A percentile compares a stretch with the other conserved stretches of the same genome.
Evolutionary conservation across 306 rosid species (phyloP).

Genomic region (Heteromeles arbutifolia): DNA sequence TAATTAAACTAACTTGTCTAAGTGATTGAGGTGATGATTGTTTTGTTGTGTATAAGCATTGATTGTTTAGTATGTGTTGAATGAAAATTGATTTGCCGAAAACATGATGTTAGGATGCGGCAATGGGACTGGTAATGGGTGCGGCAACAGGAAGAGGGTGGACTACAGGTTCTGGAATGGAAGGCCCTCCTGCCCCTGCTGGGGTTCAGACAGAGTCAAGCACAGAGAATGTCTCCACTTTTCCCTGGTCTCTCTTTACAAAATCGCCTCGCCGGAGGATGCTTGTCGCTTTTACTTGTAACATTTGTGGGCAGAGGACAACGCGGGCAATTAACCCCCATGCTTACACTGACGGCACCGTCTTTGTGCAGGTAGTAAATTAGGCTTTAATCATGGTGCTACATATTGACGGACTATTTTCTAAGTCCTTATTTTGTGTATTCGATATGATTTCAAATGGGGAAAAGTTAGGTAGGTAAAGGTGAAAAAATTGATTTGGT

Average conservation of each 20-base stretch:
- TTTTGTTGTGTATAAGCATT: neutral
- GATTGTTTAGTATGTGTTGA: neutral
- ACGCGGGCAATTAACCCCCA: slow-evolving; percentile 92
- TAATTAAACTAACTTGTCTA: neutral
- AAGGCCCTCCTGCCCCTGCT: slow-evolving; percentile 84
- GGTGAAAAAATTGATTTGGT: neutral
- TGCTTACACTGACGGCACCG: slow-evolving; percentile 97
- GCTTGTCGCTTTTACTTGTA: slow-evolving; percentile 92
- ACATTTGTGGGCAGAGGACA: slow-evolving; percentile 92
- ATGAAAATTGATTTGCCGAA: neutral
- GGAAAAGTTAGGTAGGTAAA: neutral
- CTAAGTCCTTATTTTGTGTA: neutral
- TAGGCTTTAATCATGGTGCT: slow-evolving; percentile 3
- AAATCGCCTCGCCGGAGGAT: slow-evolving; percentile 91
- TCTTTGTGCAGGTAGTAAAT: slow-evolving; percentile 78
- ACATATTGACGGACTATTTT: neutral
- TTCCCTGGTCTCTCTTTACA: slow-evolving; percentile 97
- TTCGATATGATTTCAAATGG: neutral
- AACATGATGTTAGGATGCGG: slow-evolving; percentile 50
- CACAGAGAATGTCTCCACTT: slow-evolving; percentile 69
- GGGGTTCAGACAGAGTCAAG: slow-evolving; percentile 38
- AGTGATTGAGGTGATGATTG: neutral
- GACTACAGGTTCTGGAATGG: slow-evolving; percentile 99
- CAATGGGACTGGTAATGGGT: slow-evolving; percentile 91
- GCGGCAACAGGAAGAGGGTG: slow-evolving; percentile 92